Base-by-base conservation (phyloP, 2,329 filamentous ascomycete species). In the Aspergillus piperis region DNA sequence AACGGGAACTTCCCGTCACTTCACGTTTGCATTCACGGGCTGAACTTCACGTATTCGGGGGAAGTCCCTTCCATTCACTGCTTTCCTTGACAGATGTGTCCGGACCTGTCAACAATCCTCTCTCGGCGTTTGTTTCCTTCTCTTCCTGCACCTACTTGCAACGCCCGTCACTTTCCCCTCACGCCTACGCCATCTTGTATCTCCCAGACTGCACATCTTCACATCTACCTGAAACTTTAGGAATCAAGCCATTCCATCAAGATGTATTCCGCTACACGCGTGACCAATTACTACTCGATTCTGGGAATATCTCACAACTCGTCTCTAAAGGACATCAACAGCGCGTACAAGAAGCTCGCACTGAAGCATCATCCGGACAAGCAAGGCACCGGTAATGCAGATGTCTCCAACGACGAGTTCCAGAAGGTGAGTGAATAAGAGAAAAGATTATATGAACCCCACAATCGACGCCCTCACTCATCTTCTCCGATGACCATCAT, bases 331-430 rank as follows among this genome's bases (percentile, higher is more conserved):
- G 72, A 75, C 6, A 75, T 76, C 59, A 74, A 73, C 53, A 63
- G 62, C 27, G 69, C 73, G 3, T 77, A 74, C 63, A 75, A 72
- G 39, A 67, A 57, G 41, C 68, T 77, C n/a, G 72, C 72, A 7
- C 60, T 77, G 25, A 71, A 71, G 49, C 60, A 68, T 53, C 73
- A 76, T 49, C 74, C 74, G 2, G 74, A 77, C 63, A 76, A 77
- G 59, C 57, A 63, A 41, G 8, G 13, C 15, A 50, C 25, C 13
- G 30, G 23, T n/a, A 17, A n/a, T 17, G 66, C 64, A 19, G 54
- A 58, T 4, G 58, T 60, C 38, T 57, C 64, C 2, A 30, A 38
- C 13, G 58, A 63, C 8, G 52, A 63, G 19, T 74, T 75, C 47
- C 68, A 62, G 30, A 62, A 66, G 56, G 73, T 74, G 63, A 32